Evolutionary conservation across 805 yeast genomes (phyloP).

Genomic region (Metschnikowia cubensis): DNA sequence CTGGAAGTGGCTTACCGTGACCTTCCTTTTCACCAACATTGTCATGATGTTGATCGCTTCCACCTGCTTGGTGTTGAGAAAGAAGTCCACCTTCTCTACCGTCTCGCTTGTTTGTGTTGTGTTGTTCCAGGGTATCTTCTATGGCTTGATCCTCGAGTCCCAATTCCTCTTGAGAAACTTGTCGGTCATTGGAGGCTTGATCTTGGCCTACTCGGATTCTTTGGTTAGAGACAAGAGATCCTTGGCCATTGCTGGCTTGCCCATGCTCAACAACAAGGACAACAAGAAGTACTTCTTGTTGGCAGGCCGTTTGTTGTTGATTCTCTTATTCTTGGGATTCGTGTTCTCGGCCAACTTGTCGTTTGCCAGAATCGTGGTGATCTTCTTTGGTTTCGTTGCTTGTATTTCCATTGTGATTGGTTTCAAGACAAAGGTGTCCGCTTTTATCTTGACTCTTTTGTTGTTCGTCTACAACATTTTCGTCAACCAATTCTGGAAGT

Average conservation of each 20-base stretch:
- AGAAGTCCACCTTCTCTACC: slow-evolving; percentile 66
- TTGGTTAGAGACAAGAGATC: slow-evolving; percentile 71
- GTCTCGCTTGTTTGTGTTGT: slow-evolving; percentile 67
- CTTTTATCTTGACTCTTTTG: slow-evolving; percentile 63
- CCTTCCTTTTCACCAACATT: slow-evolving; percentile 64
- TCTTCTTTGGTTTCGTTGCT: slow-evolving; percentile 63
- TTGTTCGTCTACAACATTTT: slow-evolving; percentile 72
- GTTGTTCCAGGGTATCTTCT: slow-evolving; percentile 77
- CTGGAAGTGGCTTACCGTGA: slow-evolving; percentile 71
- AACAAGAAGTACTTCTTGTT: slow-evolving; percentile 75
- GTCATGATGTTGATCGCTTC: slow-evolving; percentile 71
- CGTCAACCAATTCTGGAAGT: slow-evolving; percentile 86
- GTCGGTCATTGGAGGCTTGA: slow-evolving; percentile 87
- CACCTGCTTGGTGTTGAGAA: slow-evolving; percentile 63
- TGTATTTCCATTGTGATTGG: slow-evolving; percentile 85
- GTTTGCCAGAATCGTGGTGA: slow-evolving; percentile 56
- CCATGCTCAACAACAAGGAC: slow-evolving; percentile 67
- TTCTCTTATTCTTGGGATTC: slow-evolving; percentile 80
- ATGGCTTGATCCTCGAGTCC: slow-evolving; percentile 80
- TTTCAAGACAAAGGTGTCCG: slow-evolving; percentile 86
- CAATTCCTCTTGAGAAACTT: slow-evolving; percentile 81
- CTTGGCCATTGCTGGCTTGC: slow-evolving; percentile 69
- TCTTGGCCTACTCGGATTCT: slow-evolving; percentile 83
- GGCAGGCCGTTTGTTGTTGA: slow-evolving; percentile 84
- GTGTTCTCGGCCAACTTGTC: slow-evolving; percentile 75